Percentiles rank a stretch among this genome's conserved stretches.
phyloP scores from a whole-genome alignment of 106 monocot species.

The Dendrobium officinale region DNA sequence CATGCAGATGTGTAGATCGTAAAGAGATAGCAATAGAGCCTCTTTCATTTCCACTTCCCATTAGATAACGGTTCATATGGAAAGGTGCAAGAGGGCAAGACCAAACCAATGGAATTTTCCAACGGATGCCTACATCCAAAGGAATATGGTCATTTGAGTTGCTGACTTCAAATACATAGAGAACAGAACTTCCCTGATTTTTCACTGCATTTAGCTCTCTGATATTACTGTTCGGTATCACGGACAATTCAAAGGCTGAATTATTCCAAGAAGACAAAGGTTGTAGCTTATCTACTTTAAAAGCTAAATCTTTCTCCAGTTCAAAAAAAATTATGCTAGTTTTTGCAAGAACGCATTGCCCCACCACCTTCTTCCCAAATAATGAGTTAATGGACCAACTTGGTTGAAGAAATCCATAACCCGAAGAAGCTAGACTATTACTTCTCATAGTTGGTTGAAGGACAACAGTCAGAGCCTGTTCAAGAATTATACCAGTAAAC shows the following conservation, averaged over 20 bases:
- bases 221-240: constrained; percentile 37
- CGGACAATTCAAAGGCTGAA: constrained; percentile 43
- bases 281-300: constrained; percentile 36
- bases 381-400: constrained; percentile 83
- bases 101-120: constrained; percentile 74
- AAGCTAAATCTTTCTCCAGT: constrained; percentile 55
- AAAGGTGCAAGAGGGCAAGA: constrained; percentile 49
- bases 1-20: constrained; percentile 31
- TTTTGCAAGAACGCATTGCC: constrained; percentile 66
- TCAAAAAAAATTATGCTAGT: constrained; percentile 67
- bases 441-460: constrained; percentile 44
- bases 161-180: constrained; percentile 50
- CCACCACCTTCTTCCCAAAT: constrained; percentile 52
- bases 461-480: constrained; percentile 72
- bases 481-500: constrained; percentile 48
- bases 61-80: constrained; percentile 69
- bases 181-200: constrained; percentile 21
- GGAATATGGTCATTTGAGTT: constrained; percentile 30
- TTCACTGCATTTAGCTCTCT: constrained; percentile 27
- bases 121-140: constrained; percentile 71
- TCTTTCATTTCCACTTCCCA: constrained; percentile 98
- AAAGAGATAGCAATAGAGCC: constrained; percentile 86
- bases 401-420: constrained; percentile 43
- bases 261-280: constrained; percentile 27
- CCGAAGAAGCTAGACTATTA: constrained; percentile 4